Conservation (phyloP, 768 basidiomycete genomes). For the Lentinula edodes region DNA sequence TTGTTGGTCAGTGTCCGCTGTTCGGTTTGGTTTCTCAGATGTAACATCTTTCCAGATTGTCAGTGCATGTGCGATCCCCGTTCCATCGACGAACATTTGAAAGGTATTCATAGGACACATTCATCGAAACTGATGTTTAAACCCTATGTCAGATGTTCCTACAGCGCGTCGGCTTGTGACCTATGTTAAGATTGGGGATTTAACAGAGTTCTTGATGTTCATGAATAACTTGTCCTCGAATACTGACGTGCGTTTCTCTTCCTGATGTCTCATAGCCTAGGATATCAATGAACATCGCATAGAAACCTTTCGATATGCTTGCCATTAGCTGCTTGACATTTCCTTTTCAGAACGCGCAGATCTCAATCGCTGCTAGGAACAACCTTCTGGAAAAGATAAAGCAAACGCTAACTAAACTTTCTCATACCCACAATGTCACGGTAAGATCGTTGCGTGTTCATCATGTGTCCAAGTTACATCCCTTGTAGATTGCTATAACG, state of each 20-base stretch:
- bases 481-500: slow-evolving; percentile 50
- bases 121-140: background rate
- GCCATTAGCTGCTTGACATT: slow-evolving; percentile 65
- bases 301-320: slow-evolving; percentile 37
- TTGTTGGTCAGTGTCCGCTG: slow-evolving; percentile 48
- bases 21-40: background rate
- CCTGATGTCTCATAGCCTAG: background rate
- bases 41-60: slow-evolving; percentile 29
- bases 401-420: slow-evolving; percentile 44
- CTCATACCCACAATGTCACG: slow-evolving; percentile 41
- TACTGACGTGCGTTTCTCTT: slow-evolving; percentile 34
- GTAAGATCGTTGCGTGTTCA: slow-evolving; percentile 24
- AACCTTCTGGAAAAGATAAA: slow-evolving; percentile 47
- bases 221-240: slow-evolving; percentile 46
- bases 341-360: slow-evolving; percentile 49
- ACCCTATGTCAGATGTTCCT: background rate
- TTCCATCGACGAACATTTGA: slow-evolving; percentile 20
- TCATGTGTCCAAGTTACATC: background rate
- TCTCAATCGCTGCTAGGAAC: slow-evolving; percentile 32
- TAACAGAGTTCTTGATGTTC: slow-evolving; percentile 55
- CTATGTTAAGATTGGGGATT: slow-evolving; percentile 36
- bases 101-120: slow-evolving; percentile 13
- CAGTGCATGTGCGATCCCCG: slow-evolving; percentile 37
- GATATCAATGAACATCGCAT: slow-evolving; percentile 23
- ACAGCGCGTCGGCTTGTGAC: slow-evolving; percentile 22